Evolutionary conservation across 2,329 filamentous ascomycete genomes (phyloP).

Genomic region (Byssoonygena ceratinophila): DNA sequence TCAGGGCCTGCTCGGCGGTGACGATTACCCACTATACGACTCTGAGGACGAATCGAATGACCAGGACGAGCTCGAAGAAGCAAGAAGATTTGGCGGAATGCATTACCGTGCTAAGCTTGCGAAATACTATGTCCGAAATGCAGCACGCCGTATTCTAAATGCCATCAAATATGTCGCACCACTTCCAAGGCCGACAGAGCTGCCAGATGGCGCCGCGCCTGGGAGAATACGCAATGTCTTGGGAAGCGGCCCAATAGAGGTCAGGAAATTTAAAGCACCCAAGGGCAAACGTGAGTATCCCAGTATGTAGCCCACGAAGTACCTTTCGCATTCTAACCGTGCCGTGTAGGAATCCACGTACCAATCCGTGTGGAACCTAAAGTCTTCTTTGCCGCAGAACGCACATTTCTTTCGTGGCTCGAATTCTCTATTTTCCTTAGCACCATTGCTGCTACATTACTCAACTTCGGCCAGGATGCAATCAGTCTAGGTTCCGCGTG

Average conservation of each 20-base stretch:
- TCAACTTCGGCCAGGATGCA: constrained; percentile 61
- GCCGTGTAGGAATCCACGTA: constrained; percentile 68
- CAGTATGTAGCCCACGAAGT: not conserved
- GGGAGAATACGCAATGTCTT: constrained; percentile 29
- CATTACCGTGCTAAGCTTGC: constrained; percentile 58
- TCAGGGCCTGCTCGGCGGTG: constrained; percentile 46
- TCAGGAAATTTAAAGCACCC: constrained; percentile 48
- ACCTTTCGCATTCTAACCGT: not conserved
- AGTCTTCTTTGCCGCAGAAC: constrained; percentile 91
- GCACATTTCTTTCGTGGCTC: constrained; percentile 93
- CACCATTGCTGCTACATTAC: constrained; percentile 69
- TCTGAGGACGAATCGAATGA: constrained; percentile 74
- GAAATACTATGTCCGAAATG: constrained; percentile 41
- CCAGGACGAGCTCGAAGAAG: constrained; percentile 65
- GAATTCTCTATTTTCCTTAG: constrained; percentile 94
- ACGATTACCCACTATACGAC: constrained; percentile 82
- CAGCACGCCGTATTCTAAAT: constrained; percentile 36
- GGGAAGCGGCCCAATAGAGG: constrained; percentile 36
- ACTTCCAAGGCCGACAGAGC: constrained; percentile 38
- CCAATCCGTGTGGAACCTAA: constrained; percentile 94
- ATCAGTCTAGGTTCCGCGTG: constrained; percentile 60
- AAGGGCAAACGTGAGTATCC: constrained; percentile 42
- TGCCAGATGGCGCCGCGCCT: constrained; percentile 28
- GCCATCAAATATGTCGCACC: constrained; percentile 46
- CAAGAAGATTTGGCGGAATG: constrained; percentile 63